These are phyloP conservation scores for Aspergillus sp. DNA, from an alignment of 2,329 filamentous ascomycete species.

Conservation along the genomic window DNA sequence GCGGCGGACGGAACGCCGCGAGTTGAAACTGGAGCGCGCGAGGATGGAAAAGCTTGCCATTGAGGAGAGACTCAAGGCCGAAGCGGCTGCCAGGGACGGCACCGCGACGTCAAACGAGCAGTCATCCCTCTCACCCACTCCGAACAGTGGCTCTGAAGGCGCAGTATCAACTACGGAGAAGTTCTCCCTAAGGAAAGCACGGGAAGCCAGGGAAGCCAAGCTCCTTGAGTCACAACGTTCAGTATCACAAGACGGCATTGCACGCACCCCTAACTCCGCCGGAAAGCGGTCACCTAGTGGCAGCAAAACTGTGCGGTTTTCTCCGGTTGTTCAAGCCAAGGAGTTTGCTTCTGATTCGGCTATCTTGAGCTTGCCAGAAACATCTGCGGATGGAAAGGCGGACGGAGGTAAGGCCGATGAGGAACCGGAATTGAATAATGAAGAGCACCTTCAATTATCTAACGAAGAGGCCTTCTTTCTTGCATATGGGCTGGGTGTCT, in stretches of 20 bases:
- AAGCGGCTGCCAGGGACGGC: constrained; percentile 43
- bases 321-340: constrained; percentile 65
- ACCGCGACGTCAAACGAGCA: constrained; percentile 17
- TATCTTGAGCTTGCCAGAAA: constrained; percentile 17
- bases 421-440: constrained; percentile 44
- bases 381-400: constrained; percentile 13
- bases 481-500: constrained; percentile 72
- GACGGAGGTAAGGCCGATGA: constrained; percentile 22
- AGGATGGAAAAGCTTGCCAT: constrained; percentile 82
- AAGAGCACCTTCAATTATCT: constrained; percentile 90
- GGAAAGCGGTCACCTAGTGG: constrained; percentile 19
- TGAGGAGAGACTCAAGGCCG: constrained; percentile 65
- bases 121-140: constrained; percentile 11
- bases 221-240: constrained; percentile 25
- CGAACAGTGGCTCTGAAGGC: constrained; percentile 22
- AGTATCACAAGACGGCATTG: constrained; percentile 17
- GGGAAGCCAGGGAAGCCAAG: constrained; percentile 36
- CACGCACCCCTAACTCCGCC: constrained; percentile 5
- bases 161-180: constrained; percentile 28
- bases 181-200: constrained; percentile 38
- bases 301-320: constrained; percentile 69
- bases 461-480: constrained; percentile 92
- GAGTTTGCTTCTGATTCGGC: constrained; percentile 51
- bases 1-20: constrained; percentile 75
- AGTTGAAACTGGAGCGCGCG: constrained; percentile 91